Conservation (phyloP, 768 basidiomycete species). For the Fibroporia radiculosa region DNA sequence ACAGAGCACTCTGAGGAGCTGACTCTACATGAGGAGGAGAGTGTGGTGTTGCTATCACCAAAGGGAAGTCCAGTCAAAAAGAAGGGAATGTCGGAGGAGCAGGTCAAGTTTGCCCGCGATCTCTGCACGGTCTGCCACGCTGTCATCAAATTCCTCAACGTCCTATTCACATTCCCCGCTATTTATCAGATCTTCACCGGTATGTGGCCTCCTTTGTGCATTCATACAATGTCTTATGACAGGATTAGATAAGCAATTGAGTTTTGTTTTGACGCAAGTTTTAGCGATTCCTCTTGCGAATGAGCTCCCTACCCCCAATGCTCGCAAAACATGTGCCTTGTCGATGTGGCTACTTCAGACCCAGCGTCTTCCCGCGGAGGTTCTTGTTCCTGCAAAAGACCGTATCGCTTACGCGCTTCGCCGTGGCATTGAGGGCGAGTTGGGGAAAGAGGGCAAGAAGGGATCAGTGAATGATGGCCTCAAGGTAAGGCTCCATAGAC, state of each 20-base stretch:
- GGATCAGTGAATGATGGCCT: conserved; percentile 73
- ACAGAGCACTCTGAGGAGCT: neutral
- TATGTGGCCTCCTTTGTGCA: conserved; percentile 20
- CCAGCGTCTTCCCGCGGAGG: conserved; percentile 56
- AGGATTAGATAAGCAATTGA: conserved; percentile 47
- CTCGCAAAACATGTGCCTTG: conserved; percentile 79
- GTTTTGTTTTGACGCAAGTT: conserved; percentile 50
- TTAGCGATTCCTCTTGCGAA: conserved; percentile 67
- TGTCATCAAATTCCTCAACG: conserved; percentile 56
- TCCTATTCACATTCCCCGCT: conserved; percentile 53
- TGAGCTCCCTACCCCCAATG: conserved; percentile 70
- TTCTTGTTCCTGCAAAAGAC: conserved; percentile 55
- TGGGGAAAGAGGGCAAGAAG: conserved; percentile 87
- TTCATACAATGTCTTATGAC: conserved; percentile 8
- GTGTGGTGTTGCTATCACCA: conserved; percentile 51
- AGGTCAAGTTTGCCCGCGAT: conserved; percentile 74
- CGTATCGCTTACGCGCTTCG: conserved; percentile 65
- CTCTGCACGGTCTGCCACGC: conserved; percentile 67
- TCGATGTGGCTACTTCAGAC: conserved; percentile 68
- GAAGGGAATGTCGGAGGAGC: conserved; percentile 69
- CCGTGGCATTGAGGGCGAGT: conserved; percentile 74
- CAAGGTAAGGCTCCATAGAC: conserved; percentile 39
- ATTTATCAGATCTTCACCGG: conserved; percentile 56
- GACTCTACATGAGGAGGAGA: conserved; percentile 6
- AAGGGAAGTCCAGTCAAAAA: conserved; percentile 59